Base-by-base conservation (phyloP, 805 yeast species). In the Ogataea pignaliae region DNA sequence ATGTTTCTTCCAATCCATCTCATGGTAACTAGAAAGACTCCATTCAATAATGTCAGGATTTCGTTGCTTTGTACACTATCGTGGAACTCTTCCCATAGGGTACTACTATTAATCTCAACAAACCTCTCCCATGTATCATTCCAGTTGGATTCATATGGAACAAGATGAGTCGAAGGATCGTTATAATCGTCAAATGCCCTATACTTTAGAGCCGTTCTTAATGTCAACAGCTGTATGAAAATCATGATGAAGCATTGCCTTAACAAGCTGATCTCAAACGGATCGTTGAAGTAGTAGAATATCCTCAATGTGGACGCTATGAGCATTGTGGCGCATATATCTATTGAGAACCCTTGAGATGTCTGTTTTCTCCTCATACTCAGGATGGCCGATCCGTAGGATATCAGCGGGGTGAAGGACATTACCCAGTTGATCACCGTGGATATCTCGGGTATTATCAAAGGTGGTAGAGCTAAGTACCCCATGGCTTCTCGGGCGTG, bases 281-380 rank as follows among this genome's bases (percentile, higher is more conserved):
- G 96, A 37, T 82, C 76, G 40, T 87, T 81, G 48, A 84, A 62
- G 68, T 84, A 90, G 67, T 87, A 89, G 44, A 80, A 78, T 26
- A 89, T 81, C 51, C 95, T 71, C 37, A 88, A 65, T 5, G 81
- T 76, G 35, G 88, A 76, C 1, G 96, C 83, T 50, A 88, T 71
- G 48, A 89, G 61, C 96, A 90, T 88, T 7, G 96, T 87, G 7
- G 88, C 90, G 65, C 97, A 90, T 10, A 90, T 86, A 64, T 90
- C 97, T n/a, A 88, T 70, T 5, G 95, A 85, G 58, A 89, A 88
- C 17, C 97, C 97, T 17, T 77, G 70, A 1, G 91, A 76, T 0
- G 89, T 75, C 58, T 81, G 69, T 30, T 77, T 74, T 38, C 73
- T 69, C 54, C 79, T 74, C 12, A 89, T 88, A 50, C 85, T 72